A percentile compares a stretch with the other conserved stretches of the same genome.
phyloP scores from a whole-genome alignment of 2,329 filamentous ascomycete genomes.

The Trichoderma koningii region DNA sequence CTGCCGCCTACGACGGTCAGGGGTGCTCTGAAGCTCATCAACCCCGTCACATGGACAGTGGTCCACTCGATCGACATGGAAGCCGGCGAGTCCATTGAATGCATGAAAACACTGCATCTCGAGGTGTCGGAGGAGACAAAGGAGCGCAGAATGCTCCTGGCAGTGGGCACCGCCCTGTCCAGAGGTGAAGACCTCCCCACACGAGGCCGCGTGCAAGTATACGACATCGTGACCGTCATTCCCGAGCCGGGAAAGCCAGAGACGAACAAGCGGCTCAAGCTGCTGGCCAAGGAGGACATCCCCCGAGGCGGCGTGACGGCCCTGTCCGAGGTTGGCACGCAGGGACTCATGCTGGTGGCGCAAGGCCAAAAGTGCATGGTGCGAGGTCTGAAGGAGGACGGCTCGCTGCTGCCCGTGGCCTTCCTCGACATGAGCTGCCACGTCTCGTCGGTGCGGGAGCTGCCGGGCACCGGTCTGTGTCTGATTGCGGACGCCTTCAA shows the following conservation, averaged over 20 bases:
- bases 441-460: conserved; percentile 79
- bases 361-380: conserved; percentile 99
- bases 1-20: conserved; percentile 70
- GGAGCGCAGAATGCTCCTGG: conserved; percentile 78
- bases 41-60: conserved; percentile 72
- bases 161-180: conserved; percentile 81
- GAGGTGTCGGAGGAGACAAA: conserved; percentile 91
- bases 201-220: conserved; percentile 83
- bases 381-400: conserved; percentile 91
- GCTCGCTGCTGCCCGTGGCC: conserved; percentile 85
- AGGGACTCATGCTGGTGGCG: conserved; percentile 84
- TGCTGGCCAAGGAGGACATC: conserved; percentile 86
- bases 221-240: conserved; percentile 88
- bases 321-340: conserved; percentile 78
- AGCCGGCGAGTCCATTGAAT: conserved; percentile 73
- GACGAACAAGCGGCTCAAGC: conserved; percentile 80
- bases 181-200: conserved; percentile 89
- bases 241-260: conserved; percentile 84
- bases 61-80: conserved; percentile 78
- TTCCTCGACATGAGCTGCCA: conserved; percentile 98
- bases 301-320: conserved; percentile 89
- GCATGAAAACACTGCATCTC: conserved; percentile 78
- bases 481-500: conserved; percentile 89
- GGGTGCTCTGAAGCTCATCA: conserved; percentile 76
- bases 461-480: conserved; percentile 81